Conservation (phyloP, 1,284 basidiomycete species). For the Kwoniella shivajii region DNA sequence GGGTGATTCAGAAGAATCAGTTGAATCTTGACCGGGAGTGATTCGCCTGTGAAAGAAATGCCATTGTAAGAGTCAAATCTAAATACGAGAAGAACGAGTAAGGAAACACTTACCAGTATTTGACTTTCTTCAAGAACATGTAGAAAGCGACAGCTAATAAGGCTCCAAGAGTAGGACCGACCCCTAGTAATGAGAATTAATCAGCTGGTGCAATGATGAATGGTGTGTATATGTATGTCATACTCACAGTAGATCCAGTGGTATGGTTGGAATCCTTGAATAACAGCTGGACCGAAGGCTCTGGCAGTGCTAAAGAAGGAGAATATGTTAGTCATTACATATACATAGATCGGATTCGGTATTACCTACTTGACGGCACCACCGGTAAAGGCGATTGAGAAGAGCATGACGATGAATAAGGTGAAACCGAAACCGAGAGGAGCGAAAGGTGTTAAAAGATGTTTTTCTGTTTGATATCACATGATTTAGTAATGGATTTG, state of each 20-base stretch:
- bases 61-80: neutral
- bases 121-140: conserved; percentile 59
- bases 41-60: conserved; percentile 16
- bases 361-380: conserved; percentile 47
- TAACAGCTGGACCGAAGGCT: conserved; percentile 71
- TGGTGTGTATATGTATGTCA: neutral
- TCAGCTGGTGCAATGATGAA: conserved; percentile 50
- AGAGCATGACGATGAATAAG: conserved; percentile 68
- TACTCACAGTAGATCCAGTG: conserved; percentile 62
- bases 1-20: conserved; percentile 14
- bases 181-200: conserved; percentile 53
- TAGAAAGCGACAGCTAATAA: conserved; percentile 65
- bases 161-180: conserved; percentile 65
- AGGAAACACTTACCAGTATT: conserved; percentile 56
- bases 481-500: too few relatives aligned
- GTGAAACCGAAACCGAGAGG: conserved; percentile 73
- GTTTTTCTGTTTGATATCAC: conserved; percentile 53
- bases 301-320: conserved; percentile 67
- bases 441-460: conserved; percentile 69
- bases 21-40: conserved; percentile 26
- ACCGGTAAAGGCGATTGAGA: conserved; percentile 50
- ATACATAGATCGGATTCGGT: neutral
- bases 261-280: conserved; percentile 61
- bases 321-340: neutral
- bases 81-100: neutral